Evolutionary conservation across 106 monocot species (phyloP).

Genomic region (Xerophyta viscosa): DNA sequence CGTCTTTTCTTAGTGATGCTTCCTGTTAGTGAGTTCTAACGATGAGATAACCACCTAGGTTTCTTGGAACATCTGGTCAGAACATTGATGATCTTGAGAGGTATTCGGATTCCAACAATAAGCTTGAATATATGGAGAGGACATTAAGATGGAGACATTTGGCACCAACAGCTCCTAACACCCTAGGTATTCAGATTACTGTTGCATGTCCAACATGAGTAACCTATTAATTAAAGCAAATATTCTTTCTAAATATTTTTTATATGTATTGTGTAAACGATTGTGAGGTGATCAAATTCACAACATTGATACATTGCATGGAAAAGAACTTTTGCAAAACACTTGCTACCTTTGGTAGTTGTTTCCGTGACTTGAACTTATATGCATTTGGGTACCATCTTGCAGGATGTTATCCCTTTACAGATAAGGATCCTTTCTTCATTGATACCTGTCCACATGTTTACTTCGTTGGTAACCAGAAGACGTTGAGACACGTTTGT

Average conservation of each 20-base stretch:
- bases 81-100: slow-evolving; percentile 91
- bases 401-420: slow-evolving; percentile 92
- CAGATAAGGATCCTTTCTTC: slow-evolving; percentile 83
- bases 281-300: too few relatives aligned
- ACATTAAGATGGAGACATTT: slow-evolving; percentile 93
- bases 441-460: slow-evolving; percentile 88
- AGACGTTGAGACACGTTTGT: slow-evolving; percentile 57
- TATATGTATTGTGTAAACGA: too few relatives aligned
- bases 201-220: too few relatives aligned
- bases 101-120: slow-evolving; percentile 77
- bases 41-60: slow-evolving; percentile 27
- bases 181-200: slow-evolving; percentile 50
- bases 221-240: too few relatives aligned
- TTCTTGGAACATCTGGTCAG: slow-evolving; percentile 97
- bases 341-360: background rate
- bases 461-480: slow-evolving; percentile 91
- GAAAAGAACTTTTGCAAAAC: too few relatives aligned
- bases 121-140: slow-evolving; percentile 89
- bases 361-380: background rate
- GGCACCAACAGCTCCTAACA: slow-evolving; percentile 97
- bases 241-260: too few relatives aligned
- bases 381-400: background rate
- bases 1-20: background rate
- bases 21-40: background rate
- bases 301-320: too few relatives aligned